These are phyloP conservation scores for Podospora comata DNA, from an alignment of 495 filamentous ascomycete genomes.

Conservation along the genomic window DNA sequence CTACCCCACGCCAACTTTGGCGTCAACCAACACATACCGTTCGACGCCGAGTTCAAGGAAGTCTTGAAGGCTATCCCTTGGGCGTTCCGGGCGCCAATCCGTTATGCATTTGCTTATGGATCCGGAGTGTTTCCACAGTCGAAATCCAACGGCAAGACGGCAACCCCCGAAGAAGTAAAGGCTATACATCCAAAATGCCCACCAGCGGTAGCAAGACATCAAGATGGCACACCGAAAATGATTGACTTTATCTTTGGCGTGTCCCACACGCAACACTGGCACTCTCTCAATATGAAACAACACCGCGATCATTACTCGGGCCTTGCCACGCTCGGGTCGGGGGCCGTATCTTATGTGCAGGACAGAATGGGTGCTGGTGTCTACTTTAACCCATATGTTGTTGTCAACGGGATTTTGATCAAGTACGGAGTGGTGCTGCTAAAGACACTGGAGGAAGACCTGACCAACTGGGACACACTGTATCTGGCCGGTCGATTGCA, in stretches of 20 bases:
- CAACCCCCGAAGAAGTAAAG: constrained; percentile 51
- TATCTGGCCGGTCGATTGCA: constrained; percentile 93
- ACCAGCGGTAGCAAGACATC: constrained; percentile 70
- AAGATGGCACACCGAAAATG: constrained; percentile 87
- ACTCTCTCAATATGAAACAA: constrained; percentile 81
- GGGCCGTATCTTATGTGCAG: constrained; percentile 75
- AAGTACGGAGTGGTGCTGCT: constrained; percentile 97
- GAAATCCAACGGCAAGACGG: constrained; percentile 41
- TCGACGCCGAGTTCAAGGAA: constrained; percentile 92
- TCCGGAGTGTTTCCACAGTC: constrained; percentile 93
- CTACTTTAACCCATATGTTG: constrained; percentile 95
- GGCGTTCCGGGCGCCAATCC: constrained; percentile 89
- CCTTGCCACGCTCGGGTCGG: constrained; percentile 80
- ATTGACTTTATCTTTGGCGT: constrained; percentile 99
- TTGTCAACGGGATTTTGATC: constrained; percentile 91
- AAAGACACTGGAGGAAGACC: constrained; percentile 78
- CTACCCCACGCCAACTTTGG: constrained; percentile 87
- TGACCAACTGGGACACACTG: constrained; percentile 84
- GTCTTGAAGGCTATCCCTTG: constrained; percentile 82
- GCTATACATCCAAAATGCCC: constrained; percentile 73
- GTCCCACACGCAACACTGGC: constrained; percentile 94
- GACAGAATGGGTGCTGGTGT: constrained; percentile 88
- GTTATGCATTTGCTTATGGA: constrained; percentile 95
- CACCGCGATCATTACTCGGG: constrained; percentile 91
- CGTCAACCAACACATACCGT: constrained; percentile 90